Percentiles rank a stretch among this genome's conserved stretches.
Conservation (phyloP, 257 asterid genomes). For the Sherardia arvensis region DNA sequence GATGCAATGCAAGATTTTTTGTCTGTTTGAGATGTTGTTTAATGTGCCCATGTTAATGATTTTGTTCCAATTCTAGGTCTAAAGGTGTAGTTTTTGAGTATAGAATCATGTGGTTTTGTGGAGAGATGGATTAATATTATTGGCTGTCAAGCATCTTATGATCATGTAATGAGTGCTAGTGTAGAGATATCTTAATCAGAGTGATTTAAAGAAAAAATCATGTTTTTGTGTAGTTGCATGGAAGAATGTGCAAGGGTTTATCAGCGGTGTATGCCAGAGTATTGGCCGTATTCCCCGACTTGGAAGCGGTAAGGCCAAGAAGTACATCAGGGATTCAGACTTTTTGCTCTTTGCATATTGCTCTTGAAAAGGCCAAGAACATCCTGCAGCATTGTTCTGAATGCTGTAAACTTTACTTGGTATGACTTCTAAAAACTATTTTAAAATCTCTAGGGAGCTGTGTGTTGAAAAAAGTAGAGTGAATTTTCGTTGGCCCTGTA, state of each 20-base stretch:
- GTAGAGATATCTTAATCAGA: not conserved
- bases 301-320: constrained; percentile 94
- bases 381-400: constrained; percentile 92
- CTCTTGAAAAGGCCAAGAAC: constrained; percentile 95
- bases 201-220: too few species aligned
- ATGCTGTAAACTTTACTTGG: constrained; percentile 98
- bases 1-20: not conserved
- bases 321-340: constrained; percentile 99
- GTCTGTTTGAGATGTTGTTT: not conserved
- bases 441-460: too few species aligned
- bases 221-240: constrained; percentile 69
- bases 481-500: too few species aligned
- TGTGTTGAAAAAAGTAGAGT: too few species aligned
- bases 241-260: constrained; percentile 88
- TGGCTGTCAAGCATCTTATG: not conserved
- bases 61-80: not conserved
- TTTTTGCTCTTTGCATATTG: constrained; percentile 88
- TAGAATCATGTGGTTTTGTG: not conserved
- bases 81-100: not conserved
- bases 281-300: constrained; percentile 79
- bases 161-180: constrained; percentile 2
- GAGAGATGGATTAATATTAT: not conserved
- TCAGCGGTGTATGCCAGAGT: constrained; percentile 65
- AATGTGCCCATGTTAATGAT: too few species aligned
- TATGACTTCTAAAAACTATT: constrained; percentile 17